A percentile compares a stretch with the other conserved stretches of the same genome.
Evolutionary conservation across 768 basidiomycete genomes (phyloP).

Genomic region (Mycena venus): DNA sequence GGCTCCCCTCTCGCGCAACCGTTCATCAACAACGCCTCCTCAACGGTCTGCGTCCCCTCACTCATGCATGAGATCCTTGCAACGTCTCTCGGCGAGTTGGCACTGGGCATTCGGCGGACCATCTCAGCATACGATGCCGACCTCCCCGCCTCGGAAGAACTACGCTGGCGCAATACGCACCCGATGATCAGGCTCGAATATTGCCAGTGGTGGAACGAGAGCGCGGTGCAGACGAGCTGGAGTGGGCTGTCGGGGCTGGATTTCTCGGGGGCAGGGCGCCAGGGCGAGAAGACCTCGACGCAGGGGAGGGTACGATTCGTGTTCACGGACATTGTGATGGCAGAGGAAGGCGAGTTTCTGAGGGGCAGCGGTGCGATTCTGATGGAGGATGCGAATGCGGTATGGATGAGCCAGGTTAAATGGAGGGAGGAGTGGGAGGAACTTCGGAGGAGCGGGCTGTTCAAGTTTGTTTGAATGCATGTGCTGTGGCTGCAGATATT

Average conservation of each 20-base stretch:
- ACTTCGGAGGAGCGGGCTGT: too few species aligned
- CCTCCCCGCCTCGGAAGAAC: not conserved
- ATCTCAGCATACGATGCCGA: not conserved
- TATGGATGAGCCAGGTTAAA: constrained; percentile 20
- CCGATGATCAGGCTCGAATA: not conserved
- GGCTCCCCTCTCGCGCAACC: not conserved
- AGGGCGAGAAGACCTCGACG: not conserved
- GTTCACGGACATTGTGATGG: not conserved
- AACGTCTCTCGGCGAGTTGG: not conserved
- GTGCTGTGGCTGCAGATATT: too few species aligned
- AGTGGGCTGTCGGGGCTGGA: constrained; percentile 9
- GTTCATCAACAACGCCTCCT: constrained; percentile 19
- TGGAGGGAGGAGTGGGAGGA: not conserved
- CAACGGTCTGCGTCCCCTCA: not conserved
- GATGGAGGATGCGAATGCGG: constrained; percentile 17
- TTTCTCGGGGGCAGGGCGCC: not conserved
- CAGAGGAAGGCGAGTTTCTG: not conserved
- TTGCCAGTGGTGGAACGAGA: not conserved
- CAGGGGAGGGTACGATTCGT: not conserved
- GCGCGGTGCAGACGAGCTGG: constrained; percentile 10
- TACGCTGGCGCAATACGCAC: constrained; percentile 6
- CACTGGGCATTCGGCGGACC: constrained; percentile 7
- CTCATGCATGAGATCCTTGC: not conserved
- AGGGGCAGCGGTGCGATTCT: constrained; percentile 6
- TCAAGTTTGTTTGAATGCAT: too few species aligned